Evolutionary conservation across 2,329 filamentous ascomycete species (phyloP).

Genomic region (Sporothrix euskadiensis): DNA sequence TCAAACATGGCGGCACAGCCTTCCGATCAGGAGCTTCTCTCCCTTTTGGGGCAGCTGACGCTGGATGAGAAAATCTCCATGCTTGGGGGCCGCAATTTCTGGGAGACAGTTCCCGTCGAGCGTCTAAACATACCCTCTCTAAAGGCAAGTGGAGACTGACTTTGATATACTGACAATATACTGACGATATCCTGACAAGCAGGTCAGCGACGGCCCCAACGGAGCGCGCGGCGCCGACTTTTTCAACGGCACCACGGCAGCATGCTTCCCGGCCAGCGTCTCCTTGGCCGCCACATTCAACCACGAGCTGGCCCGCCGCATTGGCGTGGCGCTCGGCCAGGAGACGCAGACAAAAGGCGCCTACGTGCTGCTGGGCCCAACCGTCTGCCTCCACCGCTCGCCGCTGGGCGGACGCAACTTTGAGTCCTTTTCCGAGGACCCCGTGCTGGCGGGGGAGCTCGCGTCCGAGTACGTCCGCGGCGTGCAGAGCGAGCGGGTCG

Average conservation of each 20-base stretch:
- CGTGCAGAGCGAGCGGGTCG: constrained; percentile 39
- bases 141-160: not conserved
- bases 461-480: constrained; percentile 39
- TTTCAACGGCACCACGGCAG: not conserved
- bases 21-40: no score
- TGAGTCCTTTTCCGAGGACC: constrained; percentile 61
- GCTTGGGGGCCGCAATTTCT: not conserved
- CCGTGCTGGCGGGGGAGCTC: constrained; percentile 38
- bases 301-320: constrained; percentile 51
- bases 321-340: constrained; percentile 56
- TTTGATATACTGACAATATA: no score
- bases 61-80: constrained; percentile 15
- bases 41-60: not conserved
- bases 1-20: no score
- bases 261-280: constrained; percentile 13
- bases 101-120: not conserved
- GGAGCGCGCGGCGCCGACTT: not conserved
- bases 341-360: constrained; percentile 61
- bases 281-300: constrained; percentile 58
- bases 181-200: no score
- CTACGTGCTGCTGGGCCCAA: constrained; percentile 60
- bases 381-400: constrained; percentile 61
- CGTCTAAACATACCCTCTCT: not conserved
- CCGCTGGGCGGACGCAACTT: constrained; percentile 64
- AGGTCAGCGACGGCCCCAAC: constrained; percentile 1